Percentiles rank a stretch among this genome's conserved stretches.
phyloP scores from a whole-genome alignment of 495 filamentous ascomycete species.

The Rhypophila decipiens region DNA sequence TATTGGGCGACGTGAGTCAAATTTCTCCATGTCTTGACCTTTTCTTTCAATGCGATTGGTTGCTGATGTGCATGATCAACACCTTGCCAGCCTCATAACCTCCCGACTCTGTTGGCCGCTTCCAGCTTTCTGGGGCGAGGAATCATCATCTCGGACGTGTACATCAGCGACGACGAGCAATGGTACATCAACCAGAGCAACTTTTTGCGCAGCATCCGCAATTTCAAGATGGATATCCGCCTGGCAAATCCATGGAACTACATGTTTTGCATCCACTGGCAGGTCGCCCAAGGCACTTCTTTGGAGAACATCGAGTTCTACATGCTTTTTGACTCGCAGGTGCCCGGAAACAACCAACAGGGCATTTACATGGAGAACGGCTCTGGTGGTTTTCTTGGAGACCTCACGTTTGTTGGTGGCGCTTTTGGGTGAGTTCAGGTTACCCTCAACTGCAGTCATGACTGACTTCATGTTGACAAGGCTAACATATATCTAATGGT shows the following conservation, averaged over 20 bases:
- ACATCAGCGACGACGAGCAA: slow-evolving; percentile 53
- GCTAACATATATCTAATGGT: too few relatives aligned
- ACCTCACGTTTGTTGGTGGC: slow-evolving; percentile 78
- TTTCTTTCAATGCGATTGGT: too few relatives aligned
- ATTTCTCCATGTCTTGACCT: too few relatives aligned
- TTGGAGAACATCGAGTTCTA: slow-evolving; percentile 78
- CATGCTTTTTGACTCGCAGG: too few relatives aligned
- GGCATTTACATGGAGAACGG: slow-evolving; percentile 96
- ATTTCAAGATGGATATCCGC: slow-evolving; percentile 79
- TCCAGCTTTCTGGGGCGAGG: slow-evolving; percentile 68
- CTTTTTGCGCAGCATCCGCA: slow-evolving; percentile 89
- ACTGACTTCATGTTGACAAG: too few relatives aligned
- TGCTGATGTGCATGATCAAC: too few relatives aligned
- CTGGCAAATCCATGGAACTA: slow-evolving; percentile 42
- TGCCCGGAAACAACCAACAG: background rate
- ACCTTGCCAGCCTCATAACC: too few relatives aligned
- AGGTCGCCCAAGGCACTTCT: slow-evolving; percentile 82
- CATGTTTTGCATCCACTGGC: slow-evolving; percentile 80
- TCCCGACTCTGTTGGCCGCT: slow-evolving; percentile 66
- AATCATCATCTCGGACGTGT: slow-evolving; percentile 84
- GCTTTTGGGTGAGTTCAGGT: too few relatives aligned
- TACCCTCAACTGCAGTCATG: too few relatives aligned
- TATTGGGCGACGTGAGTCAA: slow-evolving; percentile 66
- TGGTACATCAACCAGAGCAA: slow-evolving; percentile 76
- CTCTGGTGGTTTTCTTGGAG: slow-evolving; percentile 73